Conservation (phyloP, 2,329 filamentous ascomycete species). For the Calycina marina region DNA sequence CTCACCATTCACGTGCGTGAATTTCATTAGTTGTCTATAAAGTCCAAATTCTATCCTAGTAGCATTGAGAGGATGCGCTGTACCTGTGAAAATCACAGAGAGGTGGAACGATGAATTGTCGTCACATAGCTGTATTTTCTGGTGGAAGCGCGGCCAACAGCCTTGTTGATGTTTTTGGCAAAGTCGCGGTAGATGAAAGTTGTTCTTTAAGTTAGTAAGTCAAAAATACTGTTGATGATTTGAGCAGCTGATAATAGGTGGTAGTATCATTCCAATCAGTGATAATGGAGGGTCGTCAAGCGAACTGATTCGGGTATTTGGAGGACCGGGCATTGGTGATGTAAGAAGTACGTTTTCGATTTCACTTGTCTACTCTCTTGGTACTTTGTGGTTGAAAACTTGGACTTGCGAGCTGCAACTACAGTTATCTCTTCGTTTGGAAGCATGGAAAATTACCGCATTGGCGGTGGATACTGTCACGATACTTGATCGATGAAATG, state of each 20-base stretch:
- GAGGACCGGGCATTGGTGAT: conserved; percentile 75
- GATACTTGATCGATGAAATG: no score
- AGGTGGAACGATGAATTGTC: conserved; percentile 7
- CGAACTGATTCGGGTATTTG: conserved; percentile 86
- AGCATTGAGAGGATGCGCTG: no score
- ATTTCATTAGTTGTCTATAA: no score
- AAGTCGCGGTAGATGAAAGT: conserved; percentile 26
- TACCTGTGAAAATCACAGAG: no score
- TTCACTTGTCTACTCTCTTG: conserved; percentile 1
- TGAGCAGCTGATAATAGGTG: conserved; percentile 29
- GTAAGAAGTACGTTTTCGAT: conserved; percentile 47
- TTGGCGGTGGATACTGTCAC: background rate
- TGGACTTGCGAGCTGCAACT: no score
- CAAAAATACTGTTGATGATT: background rate
- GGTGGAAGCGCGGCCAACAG: conserved; percentile 91
- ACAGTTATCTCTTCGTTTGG: no score
- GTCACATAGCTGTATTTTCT: conserved; percentile 63
- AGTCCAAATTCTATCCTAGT: no score
- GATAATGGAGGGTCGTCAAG: conserved; percentile 93
- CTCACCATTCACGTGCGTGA: no score
- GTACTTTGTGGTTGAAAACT: no score
- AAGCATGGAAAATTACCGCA: no score
- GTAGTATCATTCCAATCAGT: conserved; percentile 78
- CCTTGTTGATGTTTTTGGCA: conserved; percentile 77
- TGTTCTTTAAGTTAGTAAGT: conserved; percentile 23